phyloP scores from a whole-genome alignment of 1,284 basidiomycete genomes.

The Tilletia caries region DNA sequence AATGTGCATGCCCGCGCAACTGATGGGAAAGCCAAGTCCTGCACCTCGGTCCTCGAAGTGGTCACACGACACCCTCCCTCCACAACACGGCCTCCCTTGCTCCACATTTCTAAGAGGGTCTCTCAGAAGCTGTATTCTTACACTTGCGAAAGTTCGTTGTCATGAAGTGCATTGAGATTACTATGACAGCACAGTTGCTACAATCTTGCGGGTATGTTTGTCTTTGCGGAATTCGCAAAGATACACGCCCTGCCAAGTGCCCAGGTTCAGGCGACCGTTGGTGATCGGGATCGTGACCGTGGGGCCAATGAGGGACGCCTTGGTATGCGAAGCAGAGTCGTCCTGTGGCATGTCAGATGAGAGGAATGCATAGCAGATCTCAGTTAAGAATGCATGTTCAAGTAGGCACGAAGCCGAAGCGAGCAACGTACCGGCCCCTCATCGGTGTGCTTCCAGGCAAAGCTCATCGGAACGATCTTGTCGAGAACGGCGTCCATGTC shows the following conservation, averaged over 20 bases:
- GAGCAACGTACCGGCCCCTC: conserved; percentile 54
- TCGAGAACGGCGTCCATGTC: conserved; percentile 67
- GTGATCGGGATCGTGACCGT: conserved; percentile 81
- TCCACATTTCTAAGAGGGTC: no score
- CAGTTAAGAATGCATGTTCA: no score
- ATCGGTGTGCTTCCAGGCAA: conserved; percentile 85
- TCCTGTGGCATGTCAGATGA: conserved; percentile 17
- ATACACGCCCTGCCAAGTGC: conserved; percentile 78
- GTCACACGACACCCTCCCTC: conserved; percentile 9
- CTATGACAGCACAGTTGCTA: conserved; percentile 71
- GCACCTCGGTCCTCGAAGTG: not conserved
- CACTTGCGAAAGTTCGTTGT: not conserved
- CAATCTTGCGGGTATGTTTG: conserved; percentile 67
- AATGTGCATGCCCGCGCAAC: not conserved
- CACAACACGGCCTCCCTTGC: no score
- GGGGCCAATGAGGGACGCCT: conserved; percentile 76
- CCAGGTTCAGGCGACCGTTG: conserved; percentile 73
- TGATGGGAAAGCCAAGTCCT: not conserved
- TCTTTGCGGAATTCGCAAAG: conserved; percentile 72
- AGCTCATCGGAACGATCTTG: conserved; percentile 70
- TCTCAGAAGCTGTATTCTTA: no score
- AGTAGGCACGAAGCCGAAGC: no score
- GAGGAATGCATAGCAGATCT: not conserved
- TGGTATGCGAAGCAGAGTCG: conserved; percentile 76
- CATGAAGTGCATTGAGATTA: not conserved